Evolutionary conservation across 257 asterid genomes (phyloP).

Genomic region (Solanum medicagineum): DNA sequence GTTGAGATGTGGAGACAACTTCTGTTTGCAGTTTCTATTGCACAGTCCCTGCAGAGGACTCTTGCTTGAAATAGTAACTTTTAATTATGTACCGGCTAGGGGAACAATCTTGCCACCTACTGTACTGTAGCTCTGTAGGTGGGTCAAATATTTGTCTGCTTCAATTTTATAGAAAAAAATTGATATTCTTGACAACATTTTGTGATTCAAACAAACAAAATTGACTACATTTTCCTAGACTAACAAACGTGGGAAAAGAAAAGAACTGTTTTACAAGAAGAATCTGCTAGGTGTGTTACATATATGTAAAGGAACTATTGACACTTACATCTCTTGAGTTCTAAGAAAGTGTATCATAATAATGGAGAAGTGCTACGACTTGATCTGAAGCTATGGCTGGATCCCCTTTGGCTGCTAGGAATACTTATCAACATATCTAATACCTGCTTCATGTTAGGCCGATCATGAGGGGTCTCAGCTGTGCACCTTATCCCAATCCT

Average conservation of each 20-base stretch:
- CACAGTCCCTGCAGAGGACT: background rate
- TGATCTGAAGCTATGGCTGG: conserved; percentile 12
- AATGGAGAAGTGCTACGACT: conserved; percentile 16
- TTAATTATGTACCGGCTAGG: background rate
- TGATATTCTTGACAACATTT: background rate
- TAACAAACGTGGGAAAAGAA: background rate
- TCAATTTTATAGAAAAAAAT: background rate
- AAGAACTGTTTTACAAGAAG: background rate
- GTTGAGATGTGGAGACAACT: background rate
- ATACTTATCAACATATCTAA: conserved; percentile 58
- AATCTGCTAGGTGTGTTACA: background rate
- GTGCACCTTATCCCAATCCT: conserved; percentile 72
- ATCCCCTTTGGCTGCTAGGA: conserved; percentile 22
- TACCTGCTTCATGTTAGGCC: conserved; percentile 94
- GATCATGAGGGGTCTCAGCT: conserved; percentile 46
- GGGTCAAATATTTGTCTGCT: background rate
- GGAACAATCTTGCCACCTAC: background rate
- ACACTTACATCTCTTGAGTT: background rate
- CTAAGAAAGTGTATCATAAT: background rate
- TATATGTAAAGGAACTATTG: background rate
- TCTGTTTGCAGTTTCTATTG: background rate
- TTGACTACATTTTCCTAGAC: background rate
- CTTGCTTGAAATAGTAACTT: background rate
- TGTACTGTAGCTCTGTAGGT: background rate
- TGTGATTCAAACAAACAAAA: conserved; percentile 7